phyloP scores from a whole-genome alignment of 768 basidiomycete genomes.

The Trametes cingulata region DNA sequence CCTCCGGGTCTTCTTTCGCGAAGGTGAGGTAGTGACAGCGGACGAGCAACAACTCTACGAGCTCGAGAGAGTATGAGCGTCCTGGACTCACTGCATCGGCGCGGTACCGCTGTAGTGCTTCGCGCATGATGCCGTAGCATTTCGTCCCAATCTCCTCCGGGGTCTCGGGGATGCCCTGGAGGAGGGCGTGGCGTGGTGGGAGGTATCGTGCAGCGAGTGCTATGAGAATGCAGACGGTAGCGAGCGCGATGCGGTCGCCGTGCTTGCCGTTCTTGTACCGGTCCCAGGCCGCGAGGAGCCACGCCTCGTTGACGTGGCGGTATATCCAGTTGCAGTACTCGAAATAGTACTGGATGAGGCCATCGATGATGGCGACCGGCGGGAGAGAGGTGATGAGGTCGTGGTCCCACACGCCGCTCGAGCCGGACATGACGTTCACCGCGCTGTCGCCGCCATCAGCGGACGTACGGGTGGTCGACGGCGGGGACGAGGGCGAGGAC shows the following conservation, averaged over 20 bases:
- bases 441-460: constrained; percentile 45
- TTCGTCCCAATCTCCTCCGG: constrained; percentile 62
- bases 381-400: constrained; percentile 73
- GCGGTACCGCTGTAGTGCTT: constrained; percentile 61
- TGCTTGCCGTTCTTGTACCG: constrained; percentile 69
- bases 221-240: constrained; percentile 75
- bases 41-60: constrained; percentile 73
- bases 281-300: constrained; percentile 67
- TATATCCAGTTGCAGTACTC: constrained; percentile 90
- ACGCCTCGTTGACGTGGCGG: constrained; percentile 66
- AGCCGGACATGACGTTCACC: constrained; percentile 25
- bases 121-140: constrained; percentile 70
- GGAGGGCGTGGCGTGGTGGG: constrained; percentile 61
- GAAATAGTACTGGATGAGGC: constrained; percentile 75
- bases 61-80: constrained; percentile 51
- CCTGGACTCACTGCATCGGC: constrained; percentile 41
- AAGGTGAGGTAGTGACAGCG: constrained; percentile 73
- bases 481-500: constrained; percentile 12
- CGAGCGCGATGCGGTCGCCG: constrained; percentile 67
- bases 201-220: constrained; percentile 74
- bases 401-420: constrained; percentile 56
- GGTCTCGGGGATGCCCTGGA: constrained; percentile 49
- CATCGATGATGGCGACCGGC: constrained; percentile 66
- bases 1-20: constrained; percentile 74
- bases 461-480: constrained; percentile 21